Conservation (phyloP, 2,329 filamentous ascomycete genomes). For the Acrocalymma vagum region DNA sequence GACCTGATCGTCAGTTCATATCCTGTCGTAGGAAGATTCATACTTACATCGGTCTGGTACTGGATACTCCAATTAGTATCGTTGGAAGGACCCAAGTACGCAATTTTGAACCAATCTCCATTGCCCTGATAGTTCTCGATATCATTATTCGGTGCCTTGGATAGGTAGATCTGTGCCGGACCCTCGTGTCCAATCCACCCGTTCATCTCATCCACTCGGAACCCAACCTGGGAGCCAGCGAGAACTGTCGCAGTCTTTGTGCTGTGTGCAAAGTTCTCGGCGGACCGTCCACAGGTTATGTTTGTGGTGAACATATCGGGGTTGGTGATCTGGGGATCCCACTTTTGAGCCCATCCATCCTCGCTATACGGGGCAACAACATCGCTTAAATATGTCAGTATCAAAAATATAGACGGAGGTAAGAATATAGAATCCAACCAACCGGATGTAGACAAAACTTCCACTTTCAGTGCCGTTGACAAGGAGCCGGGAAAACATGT, state of each 20-base stretch:
- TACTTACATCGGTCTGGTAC: not conserved
- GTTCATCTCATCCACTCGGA: not conserved
- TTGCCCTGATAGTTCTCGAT: conserved; percentile 5
- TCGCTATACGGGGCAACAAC: no score
- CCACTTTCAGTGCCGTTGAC: no score
- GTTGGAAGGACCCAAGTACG: not conserved
- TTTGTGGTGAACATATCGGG: conserved; percentile 2
- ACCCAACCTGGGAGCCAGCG: conserved; percentile 8
- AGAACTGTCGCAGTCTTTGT: conserved; percentile 8
- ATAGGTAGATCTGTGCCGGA: conserved; percentile 5
- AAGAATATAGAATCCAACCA: no score
- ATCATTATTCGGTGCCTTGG: conserved; percentile 6
- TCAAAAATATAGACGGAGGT: no score
- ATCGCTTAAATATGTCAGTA: no score
- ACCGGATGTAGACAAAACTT: no score
- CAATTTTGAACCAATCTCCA: conserved; percentile 15
- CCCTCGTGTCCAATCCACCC: conserved; percentile 2
- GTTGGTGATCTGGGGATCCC: no score
- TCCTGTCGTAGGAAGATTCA: not conserved
- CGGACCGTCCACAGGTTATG: conserved; percentile 7
- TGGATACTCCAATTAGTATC: not conserved
- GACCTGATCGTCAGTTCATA: no score
- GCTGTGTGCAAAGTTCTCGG: not conserved
- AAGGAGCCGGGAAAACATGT: no score
- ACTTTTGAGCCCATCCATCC: no score